Evolutionary conservation across 2,329 filamentous ascomycete genomes (phyloP).

Genomic region (Cladophialophora chaetospira): DNA sequence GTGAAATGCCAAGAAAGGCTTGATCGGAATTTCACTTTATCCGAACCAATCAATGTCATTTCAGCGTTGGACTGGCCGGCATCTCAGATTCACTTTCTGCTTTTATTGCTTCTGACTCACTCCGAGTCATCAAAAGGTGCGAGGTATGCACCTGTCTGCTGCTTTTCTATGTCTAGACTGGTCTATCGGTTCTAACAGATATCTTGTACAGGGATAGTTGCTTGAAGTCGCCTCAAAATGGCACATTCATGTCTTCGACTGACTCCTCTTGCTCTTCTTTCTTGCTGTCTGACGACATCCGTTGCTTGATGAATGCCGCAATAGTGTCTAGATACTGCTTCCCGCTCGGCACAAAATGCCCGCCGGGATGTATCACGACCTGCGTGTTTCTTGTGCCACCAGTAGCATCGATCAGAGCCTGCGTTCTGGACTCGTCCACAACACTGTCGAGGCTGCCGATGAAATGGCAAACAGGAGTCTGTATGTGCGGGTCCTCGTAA

Average conservation of each 20-base stretch:
- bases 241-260: constrained; percentile 69
- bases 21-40: not conserved
- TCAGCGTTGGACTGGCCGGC: too few relatives aligned
- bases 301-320: constrained; percentile 65
- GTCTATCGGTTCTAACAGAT: constrained; percentile 16
- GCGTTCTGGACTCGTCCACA: constrained; percentile 74
- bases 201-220: not conserved
- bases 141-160: not conserved
- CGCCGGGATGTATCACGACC: constrained; percentile 76
- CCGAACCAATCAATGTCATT: not conserved
- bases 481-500: constrained; percentile 70
- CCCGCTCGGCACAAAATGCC: constrained; percentile 83
- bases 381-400: constrained; percentile 54
- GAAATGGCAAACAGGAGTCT: constrained; percentile 78
- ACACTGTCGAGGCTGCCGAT: constrained; percentile 83
- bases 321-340: constrained; percentile 79
- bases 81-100: not conserved
- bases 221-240: constrained; percentile 51
- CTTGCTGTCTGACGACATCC: constrained; percentile 46
- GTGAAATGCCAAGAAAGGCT: constrained; percentile 1
- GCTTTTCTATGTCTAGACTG: constrained; percentile 15
- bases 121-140: constrained; percentile 12
- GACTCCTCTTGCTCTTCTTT: constrained; percentile 54
- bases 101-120: too few relatives aligned
- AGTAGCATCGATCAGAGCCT: constrained; percentile 67